Evolutionary conservation across 441 rosid species (phyloP).

Genomic region (Pelargonium myrrhifolium): DNA sequence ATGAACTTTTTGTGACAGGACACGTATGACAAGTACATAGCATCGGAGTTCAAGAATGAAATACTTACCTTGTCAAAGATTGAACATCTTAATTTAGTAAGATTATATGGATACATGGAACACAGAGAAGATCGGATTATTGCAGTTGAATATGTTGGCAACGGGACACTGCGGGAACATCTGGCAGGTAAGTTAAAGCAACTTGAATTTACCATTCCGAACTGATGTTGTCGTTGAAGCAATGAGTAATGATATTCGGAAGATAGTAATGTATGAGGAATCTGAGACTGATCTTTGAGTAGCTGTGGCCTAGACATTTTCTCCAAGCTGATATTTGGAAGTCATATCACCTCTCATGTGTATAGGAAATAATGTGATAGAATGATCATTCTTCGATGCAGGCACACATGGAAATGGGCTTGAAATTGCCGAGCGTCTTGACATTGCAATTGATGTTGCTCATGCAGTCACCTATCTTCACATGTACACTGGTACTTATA

Average conservation of each 20-base stretch:
- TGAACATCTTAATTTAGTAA: constrained; percentile 78
- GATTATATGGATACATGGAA: constrained; percentile 58
- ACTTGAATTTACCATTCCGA: background rate
- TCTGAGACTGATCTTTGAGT: background rate
- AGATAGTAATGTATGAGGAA: background rate
- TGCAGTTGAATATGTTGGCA: constrained; percentile 68
- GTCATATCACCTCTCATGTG: background rate
- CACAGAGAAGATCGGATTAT: constrained; percentile 65
- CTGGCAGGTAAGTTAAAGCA: constrained; percentile 60
- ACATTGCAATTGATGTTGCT: constrained; percentile 79
- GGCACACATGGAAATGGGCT: constrained; percentile 52
- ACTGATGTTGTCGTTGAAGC: background rate
- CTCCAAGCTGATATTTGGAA: too few relatives aligned
- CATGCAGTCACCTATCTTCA: constrained; percentile 96
- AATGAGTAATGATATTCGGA: background rate
- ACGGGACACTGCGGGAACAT: constrained; percentile 86
- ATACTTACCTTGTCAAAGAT: constrained; percentile 62
- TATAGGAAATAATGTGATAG: background rate
- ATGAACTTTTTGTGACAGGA: constrained; percentile 41
- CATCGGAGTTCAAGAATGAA: constrained; percentile 73
- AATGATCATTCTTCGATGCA: constrained; percentile 24
- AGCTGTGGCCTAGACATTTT: too few relatives aligned
- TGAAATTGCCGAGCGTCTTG: constrained; percentile 58
- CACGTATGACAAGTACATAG: constrained; percentile 62
- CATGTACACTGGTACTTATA: constrained; percentile 68